phyloP scores from a whole-genome alignment of 768 basidiomycete genomes.

The Kwoniella sp. region DNA sequence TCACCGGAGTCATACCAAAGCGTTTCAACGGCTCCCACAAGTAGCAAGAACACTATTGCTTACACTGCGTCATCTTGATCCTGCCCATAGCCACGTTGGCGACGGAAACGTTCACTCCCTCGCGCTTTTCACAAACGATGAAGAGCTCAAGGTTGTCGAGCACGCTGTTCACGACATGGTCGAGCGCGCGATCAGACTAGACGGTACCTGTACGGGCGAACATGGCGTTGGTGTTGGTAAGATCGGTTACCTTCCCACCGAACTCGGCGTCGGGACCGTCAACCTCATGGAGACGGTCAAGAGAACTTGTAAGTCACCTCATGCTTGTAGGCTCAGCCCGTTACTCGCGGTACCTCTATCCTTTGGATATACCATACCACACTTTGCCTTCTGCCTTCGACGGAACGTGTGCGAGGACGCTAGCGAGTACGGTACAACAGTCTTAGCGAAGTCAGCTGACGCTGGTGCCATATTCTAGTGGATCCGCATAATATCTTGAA shows the following conservation, averaged over 20 bases:
- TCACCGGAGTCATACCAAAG: no score
- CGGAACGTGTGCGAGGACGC: no score
- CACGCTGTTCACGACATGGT: constrained; percentile 56
- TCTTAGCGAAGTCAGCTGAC: no score
- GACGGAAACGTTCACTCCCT: constrained; percentile 58
- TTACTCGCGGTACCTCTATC: no score
- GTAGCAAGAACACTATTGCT: no score
- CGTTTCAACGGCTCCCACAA: no score
- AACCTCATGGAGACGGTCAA: constrained; percentile 86
- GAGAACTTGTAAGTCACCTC: constrained; percentile 56
- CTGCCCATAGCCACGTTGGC: constrained; percentile 48
- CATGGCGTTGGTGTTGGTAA: constrained; percentile 88
- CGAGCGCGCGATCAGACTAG: constrained; percentile 57
- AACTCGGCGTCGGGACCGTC: constrained; percentile 80
- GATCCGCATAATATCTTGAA: constrained; percentile 83
- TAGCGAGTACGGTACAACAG: no score
- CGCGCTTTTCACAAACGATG: constrained; percentile 51
- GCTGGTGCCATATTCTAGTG: constrained; percentile 24
- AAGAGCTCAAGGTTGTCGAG: constrained; percentile 46
- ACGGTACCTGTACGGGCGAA: constrained; percentile 62
- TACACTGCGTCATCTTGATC: not conserved
- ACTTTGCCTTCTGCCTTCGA: no score
- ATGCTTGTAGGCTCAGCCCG: no score
- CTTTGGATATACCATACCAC: no score
- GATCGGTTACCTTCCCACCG: constrained; percentile 76